Evolutionary conservation across 768 basidiomycete species (phyloP).

Genomic region (Collybia sp.): DNA sequence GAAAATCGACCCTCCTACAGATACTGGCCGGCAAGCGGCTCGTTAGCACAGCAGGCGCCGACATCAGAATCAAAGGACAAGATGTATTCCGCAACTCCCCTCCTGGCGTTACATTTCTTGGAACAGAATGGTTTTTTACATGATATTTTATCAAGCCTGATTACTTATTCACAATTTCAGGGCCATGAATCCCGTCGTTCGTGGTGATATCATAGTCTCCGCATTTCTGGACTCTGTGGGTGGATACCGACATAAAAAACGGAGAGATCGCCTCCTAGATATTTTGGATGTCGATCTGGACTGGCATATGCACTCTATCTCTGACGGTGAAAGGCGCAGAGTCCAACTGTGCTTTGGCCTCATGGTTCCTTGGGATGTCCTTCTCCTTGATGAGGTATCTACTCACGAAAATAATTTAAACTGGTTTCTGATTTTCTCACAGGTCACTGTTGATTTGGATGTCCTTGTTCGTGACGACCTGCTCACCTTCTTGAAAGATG

Average conservation of each 20-base stretch:
- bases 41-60: constrained; percentile 44
- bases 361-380: constrained; percentile 91
- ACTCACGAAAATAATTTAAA: constrained; percentile 1
- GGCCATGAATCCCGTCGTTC: constrained; percentile 97
- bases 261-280: constrained; percentile 81
- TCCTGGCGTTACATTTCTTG: constrained; percentile 77
- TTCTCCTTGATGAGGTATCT: constrained; percentile 88
- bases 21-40: constrained; percentile 92
- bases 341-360: constrained; percentile 96
- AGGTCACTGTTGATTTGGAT: constrained; percentile 97
- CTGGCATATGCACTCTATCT: constrained; percentile 95
- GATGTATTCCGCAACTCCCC: constrained; percentile 92
- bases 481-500: constrained; percentile 80
- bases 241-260: constrained; percentile 88
- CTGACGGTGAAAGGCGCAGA: constrained; percentile 88
- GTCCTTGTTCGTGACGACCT: constrained; percentile 91
- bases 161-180: constrained; percentile 28
- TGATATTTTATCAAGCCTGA: constrained; percentile 2
- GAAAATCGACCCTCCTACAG: constrained; percentile 94
- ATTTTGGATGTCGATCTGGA: constrained; percentile 93
- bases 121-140: constrained; percentile 81
- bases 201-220: constrained; percentile 89
- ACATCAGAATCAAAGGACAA: constrained; percentile 66
- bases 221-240: constrained; percentile 96
- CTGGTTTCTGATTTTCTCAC: constrained; percentile 2